A percentile compares a stretch with the other conserved stretches of the same genome.
phyloP scores from a whole-genome alignment of 306 rosid genomes.

The Dalbergia cultrata region DNA sequence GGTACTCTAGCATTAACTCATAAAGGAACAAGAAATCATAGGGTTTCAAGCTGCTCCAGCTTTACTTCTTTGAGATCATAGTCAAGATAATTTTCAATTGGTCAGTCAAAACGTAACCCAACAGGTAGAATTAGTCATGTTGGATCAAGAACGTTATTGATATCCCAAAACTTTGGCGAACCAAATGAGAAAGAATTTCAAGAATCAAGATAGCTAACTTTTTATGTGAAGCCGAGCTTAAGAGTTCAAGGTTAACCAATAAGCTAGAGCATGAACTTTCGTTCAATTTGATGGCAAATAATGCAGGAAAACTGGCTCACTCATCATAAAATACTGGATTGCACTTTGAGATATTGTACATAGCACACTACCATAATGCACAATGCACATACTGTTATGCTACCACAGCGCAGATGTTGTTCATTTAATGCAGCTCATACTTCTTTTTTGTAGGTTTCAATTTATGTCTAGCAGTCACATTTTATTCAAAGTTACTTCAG shows the following conservation, averaged over 20 bases:
- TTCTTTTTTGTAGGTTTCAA: neutral
- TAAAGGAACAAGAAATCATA: neutral
- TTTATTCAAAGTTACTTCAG: neutral
- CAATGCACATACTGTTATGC: neutral
- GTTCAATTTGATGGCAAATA: neutral
- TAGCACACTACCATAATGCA: neutral
- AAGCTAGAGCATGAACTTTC: neutral
- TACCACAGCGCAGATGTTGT: neutral
- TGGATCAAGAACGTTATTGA: neutral
- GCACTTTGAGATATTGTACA: neutral
- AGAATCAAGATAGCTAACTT: neutral
- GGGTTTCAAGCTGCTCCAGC: neutral
- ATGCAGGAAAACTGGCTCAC: neutral
- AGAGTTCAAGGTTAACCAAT: neutral
- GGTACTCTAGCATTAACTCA: slow-evolving; percentile 18
- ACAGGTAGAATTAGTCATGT: neutral
- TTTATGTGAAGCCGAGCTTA: neutral
- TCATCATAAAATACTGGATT: neutral
- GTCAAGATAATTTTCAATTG: neutral
- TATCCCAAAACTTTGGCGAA: neutral
- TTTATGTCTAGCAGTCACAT: neutral
- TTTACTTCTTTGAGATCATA: slow-evolving; percentile 8
- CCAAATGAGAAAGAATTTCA: neutral
- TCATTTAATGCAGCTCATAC: neutral
- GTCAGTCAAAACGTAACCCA: no score